These are phyloP conservation scores for Plasmodium fragile DNA, from an alignment of 169 alveolate species.

Conservation along the genomic window DNA sequence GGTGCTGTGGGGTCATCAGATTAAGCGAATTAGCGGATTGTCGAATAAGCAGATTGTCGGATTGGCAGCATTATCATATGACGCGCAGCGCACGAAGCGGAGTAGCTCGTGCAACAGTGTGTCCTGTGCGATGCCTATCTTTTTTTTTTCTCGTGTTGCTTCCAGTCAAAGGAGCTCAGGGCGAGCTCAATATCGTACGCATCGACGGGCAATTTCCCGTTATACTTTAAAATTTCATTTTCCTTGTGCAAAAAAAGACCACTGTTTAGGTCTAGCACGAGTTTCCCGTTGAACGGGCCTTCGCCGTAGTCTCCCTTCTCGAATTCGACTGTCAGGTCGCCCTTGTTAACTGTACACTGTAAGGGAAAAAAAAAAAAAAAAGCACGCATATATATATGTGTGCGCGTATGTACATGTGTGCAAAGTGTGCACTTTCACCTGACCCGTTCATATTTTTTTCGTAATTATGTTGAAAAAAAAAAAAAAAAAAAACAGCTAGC, in stretches of 20 bases:
- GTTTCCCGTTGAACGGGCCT: constrained; percentile 45
- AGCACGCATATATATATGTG: neutral
- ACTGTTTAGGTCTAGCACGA: constrained; percentile 29
- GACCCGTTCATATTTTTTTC: constrained; percentile 9
- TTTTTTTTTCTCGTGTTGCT: constrained; percentile 20
- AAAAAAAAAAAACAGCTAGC: neutral
- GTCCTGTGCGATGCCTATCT: neutral
- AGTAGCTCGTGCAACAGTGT: neutral
- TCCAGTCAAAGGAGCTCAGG: constrained; percentile 49
- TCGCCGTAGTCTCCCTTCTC: constrained; percentile 62
- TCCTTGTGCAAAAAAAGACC: constrained; percentile 58
- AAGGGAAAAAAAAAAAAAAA: constrained; percentile 3
- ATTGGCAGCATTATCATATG: neutral
- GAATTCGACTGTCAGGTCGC: constrained; percentile 29
- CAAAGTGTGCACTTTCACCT: neutral
- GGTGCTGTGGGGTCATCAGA: neutral
- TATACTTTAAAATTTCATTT: constrained; percentile 48
- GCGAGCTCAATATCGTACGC: constrained; percentile 63
- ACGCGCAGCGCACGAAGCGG: neutral
- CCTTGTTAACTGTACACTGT: constrained; percentile 55
- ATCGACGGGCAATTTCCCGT: constrained; percentile 52
- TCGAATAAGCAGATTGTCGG: neutral
- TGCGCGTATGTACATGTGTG: neutral
- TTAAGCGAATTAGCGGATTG: neutral
- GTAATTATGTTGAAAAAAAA: neutral